Evolutionary conservation across 2,329 filamentous ascomycete species (phyloP).

Genomic region (Hymenoscyphus repandus): DNA sequence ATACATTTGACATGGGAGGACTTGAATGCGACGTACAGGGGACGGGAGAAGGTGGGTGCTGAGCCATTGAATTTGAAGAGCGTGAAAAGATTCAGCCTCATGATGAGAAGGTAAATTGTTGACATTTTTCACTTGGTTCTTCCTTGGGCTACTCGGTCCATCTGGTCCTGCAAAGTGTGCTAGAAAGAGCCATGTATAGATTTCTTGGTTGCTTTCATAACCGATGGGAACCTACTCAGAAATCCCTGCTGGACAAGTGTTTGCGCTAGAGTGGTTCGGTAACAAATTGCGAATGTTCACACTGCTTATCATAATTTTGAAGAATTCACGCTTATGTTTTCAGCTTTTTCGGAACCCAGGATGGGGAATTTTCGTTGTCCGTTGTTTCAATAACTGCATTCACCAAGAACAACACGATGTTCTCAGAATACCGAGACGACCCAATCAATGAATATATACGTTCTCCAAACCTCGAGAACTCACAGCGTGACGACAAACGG

Average conservation of each 20-base stretch:
- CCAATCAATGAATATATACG: slow-evolving; percentile 4
- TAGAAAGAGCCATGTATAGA: background rate
- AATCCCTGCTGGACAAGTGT: no score
- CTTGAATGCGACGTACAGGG: slow-evolving; percentile 69
- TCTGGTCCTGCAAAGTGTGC: background rate
- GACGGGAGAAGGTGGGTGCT: slow-evolving; percentile 57
- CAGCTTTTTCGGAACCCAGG: slow-evolving; percentile 68
- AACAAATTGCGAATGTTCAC: no score
- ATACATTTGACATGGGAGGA: slow-evolving; percentile 58
- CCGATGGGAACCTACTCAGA: no score
- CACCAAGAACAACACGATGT: slow-evolving; percentile 6
- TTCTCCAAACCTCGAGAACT: slow-evolving; percentile 2
- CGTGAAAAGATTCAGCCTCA: slow-evolving; percentile 66
- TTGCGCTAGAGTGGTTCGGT: no score
- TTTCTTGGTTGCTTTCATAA: background rate
- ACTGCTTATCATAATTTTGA: no score
- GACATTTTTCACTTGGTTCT: background rate
- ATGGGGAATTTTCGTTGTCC: slow-evolving; percentile 59
- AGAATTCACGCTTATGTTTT: background rate
- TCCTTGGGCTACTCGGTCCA: background rate
- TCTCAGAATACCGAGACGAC: slow-evolving; percentile 19
- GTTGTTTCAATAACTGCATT: slow-evolving; percentile 50
- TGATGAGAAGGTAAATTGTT: slow-evolving; percentile 70
- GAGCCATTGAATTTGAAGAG: slow-evolving; percentile 51
- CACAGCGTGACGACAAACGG: background rate